Percentiles rank a stretch among this genome's conserved stretches.
Evolutionary conservation across 2,329 filamentous ascomycete species (phyloP).

Genomic region (Fusarium zealandicum): DNA sequence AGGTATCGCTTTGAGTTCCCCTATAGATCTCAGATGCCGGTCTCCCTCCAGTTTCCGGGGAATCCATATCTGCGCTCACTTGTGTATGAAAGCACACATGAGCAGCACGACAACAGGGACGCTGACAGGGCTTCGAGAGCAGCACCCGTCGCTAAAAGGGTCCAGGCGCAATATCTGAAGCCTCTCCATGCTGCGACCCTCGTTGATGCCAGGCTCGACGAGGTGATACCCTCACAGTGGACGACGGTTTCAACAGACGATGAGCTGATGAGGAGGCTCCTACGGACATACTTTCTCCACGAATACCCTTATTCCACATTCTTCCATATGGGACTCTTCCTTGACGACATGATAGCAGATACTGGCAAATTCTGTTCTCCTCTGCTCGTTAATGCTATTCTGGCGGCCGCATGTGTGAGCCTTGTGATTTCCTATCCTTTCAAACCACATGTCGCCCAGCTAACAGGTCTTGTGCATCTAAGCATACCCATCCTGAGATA

Average conservation of each 20-base stretch:
- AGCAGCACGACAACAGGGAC: not conserved
- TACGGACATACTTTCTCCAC: conserved; percentile 5
- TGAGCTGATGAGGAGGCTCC: not conserved
- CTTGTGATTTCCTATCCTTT: too few relatives aligned
- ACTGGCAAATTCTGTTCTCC: conserved; percentile 3
- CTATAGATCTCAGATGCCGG: not conserved
- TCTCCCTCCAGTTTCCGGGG: not conserved
- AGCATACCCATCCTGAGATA: conserved; percentile 6
- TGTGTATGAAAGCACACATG: conserved; percentile 2
- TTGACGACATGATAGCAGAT: conserved; percentile 12
- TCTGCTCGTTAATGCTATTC: conserved; percentile 8
- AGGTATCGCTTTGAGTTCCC: conserved; percentile 1
- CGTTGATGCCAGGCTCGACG: not conserved
- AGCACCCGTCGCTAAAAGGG: not conserved
- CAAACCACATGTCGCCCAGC: accelerated
- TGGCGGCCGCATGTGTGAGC: conserved; percentile 17
- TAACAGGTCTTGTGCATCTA: not conserved
- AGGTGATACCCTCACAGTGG: conserved; percentile 4
- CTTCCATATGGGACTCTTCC: conserved; percentile 16
- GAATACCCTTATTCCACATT: conserved; percentile 14
- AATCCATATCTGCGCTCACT: conserved; percentile 16
- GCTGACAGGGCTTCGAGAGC: not conserved
- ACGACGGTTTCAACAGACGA: not conserved
- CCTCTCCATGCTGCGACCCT: conserved; percentile 15
- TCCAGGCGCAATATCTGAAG: conserved; percentile 6